Evolutionary conservation across 129 eudicot genomes (phyloP).

Genomic region (Deinandra increscens): DNA sequence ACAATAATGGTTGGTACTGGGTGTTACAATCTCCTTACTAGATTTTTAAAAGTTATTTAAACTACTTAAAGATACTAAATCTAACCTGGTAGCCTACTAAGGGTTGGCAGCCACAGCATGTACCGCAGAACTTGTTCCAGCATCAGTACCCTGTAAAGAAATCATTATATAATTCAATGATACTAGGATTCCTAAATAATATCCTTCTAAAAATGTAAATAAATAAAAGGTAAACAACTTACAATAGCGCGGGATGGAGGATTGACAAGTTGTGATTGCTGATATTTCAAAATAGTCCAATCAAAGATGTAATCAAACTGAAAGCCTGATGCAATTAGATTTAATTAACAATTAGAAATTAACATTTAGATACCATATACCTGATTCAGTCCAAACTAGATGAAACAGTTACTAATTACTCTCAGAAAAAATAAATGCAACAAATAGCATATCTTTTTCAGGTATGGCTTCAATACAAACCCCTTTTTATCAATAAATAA

Average conservation of each 20-base stretch:
- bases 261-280: conserved; percentile 93
- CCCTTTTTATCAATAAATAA: too few relatives aligned
- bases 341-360: too few relatives aligned
- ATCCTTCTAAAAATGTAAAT: background rate
- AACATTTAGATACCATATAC: background rate
- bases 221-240: conserved; percentile 33
- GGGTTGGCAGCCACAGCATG: conserved; percentile 58
- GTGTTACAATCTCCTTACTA: background rate
- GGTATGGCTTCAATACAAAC: too few relatives aligned
- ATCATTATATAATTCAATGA: conserved; percentile 13
- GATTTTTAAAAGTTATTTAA: background rate
- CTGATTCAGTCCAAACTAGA: background rate
- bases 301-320: conserved; percentile 96
- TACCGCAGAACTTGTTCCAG: conserved; percentile 90
- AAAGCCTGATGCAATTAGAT: conserved; percentile 55
- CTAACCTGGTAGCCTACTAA: conserved; percentile 61
- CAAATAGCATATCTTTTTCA: too few relatives aligned
- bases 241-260: conserved; percentile 96
- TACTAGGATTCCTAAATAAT: background rate
- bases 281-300: conserved; percentile 97
- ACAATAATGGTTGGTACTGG: too few relatives aligned
- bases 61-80: background rate
- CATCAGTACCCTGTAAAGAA: conserved; percentile 60
- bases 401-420: too few relatives aligned
- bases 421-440: too few relatives aligned